A percentile compares a stretch with the other conserved stretches of the same genome.
Conservation (phyloP, 495 filamentous ascomycete genomes). For the Hyaloscypha variabilis region DNA sequence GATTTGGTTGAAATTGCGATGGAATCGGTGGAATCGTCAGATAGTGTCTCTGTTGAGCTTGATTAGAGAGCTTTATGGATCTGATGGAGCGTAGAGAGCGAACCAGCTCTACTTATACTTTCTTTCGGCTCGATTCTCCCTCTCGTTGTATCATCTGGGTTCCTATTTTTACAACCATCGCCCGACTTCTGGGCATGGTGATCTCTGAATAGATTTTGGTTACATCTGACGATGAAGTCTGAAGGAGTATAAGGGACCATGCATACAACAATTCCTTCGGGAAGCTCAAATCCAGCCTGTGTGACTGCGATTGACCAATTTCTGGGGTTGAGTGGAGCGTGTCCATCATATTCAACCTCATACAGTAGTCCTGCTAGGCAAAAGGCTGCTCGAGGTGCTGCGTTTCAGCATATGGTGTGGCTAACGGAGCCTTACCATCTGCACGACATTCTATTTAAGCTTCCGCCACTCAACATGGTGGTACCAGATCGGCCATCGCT, state of each 20-base stretch:
- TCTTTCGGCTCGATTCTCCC: too few species aligned
- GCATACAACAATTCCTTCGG: not conserved
- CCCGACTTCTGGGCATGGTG: not conserved
- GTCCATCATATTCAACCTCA: not conserved
- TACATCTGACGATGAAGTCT: not conserved
- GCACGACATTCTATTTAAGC: constrained; percentile 1
- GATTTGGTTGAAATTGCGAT: too few species aligned
- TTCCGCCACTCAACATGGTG: not conserved
- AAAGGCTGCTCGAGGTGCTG: not conserved
- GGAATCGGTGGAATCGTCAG: too few species aligned
- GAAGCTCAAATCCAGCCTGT: not conserved
- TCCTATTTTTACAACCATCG: too few species aligned
- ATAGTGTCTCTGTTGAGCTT: too few species aligned
- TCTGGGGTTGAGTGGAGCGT: not conserved
- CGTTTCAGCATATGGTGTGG: not conserved
- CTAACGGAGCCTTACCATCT: not conserved
- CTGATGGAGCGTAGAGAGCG: too few species aligned
- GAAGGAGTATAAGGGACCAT: not conserved
- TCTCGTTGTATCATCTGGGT: too few species aligned
- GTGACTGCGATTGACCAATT: not conserved
- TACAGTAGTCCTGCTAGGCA: not conserved
- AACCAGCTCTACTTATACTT: too few species aligned
- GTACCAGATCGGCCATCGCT: not conserved
- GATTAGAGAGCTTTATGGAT: too few species aligned
- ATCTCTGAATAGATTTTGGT: not conserved